Evolutionary conservation across 2,329 filamentous ascomycete genomes (phyloP), one percentile per base, ranked within the genome.

Genomic region (Aspergillus proliferans): DNA sequence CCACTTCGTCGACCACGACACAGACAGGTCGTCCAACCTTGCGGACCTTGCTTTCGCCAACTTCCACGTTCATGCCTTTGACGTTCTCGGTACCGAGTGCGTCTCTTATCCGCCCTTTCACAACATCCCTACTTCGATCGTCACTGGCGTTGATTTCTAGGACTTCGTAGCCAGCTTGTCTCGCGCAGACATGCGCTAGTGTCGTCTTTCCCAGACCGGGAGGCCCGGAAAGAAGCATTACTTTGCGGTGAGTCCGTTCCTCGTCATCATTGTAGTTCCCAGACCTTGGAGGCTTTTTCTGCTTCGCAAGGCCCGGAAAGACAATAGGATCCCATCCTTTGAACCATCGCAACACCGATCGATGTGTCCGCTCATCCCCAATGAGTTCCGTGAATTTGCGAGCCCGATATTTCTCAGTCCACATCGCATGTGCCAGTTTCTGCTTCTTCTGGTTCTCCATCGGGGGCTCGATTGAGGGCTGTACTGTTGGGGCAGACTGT

Each of bases 91-190:
- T 98, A 0, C 88, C 91, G 30, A 98, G 79, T 66, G 88, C 92
- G 49, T 95, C 95, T 58, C 88, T 81, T 56, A 98, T 96, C 14
- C 90, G 81, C 6, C 88, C 89, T 64, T 88, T 93, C 33, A 98
- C 93, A 1, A 98, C 89, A 61, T 92, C 84, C 26, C 81, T 80
- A 63, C 89, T 95, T 60, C 93, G 81, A 64, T 98, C 94, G 63
- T 98, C 93, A 60, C 92, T 97, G 7, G 94, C 93, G 61, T 98
- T 98, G 71, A 98, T 95, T 66, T 98, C 93, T 64, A 97, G 81
- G 1, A 95, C 87, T 62, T 97, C 93, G 61, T 98, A 98, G 0
- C 93, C 93, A 4, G 93, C 93, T 70, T 98, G 93, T 58, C 79
- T 85, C 0, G 94, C 94, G 65, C 93, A 97, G 0, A 98, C 93